phyloP scores from a whole-genome alignment of 1,139 yeast genomes.

The Taphrina flavorubra region DNA sequence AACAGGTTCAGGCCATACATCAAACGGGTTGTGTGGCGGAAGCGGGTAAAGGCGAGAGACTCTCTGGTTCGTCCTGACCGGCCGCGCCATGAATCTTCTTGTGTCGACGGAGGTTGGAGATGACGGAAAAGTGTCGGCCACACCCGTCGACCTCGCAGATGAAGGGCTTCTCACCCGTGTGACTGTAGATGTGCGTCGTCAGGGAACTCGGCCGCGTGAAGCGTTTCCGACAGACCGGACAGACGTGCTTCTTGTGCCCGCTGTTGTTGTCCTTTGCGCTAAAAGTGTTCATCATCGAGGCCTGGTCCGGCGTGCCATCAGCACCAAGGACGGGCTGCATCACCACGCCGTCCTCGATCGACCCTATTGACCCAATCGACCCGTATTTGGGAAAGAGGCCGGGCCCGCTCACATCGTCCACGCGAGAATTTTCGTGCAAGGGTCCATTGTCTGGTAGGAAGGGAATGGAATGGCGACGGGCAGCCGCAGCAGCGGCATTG shows the following conservation, averaged over 20 bases:
- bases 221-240: constrained; percentile 71
- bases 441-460: constrained; percentile 8
- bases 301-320: constrained; percentile 24
- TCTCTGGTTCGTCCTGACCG: background rate
- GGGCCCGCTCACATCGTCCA: constrained; percentile 14
- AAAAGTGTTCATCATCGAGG: constrained; percentile 40
- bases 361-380: background rate
- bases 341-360: background rate
- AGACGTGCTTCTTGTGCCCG: constrained; percentile 52
- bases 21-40: constrained; percentile 11
- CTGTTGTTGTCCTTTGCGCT: constrained; percentile 34
- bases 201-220: constrained; percentile 82
- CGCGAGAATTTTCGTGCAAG: background rate
- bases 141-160: constrained; percentile 70
- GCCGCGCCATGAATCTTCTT: constrained; percentile 47
- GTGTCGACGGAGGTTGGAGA: constrained; percentile 81
- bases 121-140: constrained; percentile 73
- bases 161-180: constrained; percentile 84
- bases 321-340: constrained; percentile 10
- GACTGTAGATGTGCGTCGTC: constrained; percentile 79
- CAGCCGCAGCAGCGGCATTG: background rate
- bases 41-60: background rate
- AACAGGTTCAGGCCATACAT: too few species aligned
- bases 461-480: constrained; percentile 9
- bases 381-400: constrained; percentile 8